Base-by-base conservation (phyloP, 345 rosid species). In the Corchorus olitorius region DNA sequence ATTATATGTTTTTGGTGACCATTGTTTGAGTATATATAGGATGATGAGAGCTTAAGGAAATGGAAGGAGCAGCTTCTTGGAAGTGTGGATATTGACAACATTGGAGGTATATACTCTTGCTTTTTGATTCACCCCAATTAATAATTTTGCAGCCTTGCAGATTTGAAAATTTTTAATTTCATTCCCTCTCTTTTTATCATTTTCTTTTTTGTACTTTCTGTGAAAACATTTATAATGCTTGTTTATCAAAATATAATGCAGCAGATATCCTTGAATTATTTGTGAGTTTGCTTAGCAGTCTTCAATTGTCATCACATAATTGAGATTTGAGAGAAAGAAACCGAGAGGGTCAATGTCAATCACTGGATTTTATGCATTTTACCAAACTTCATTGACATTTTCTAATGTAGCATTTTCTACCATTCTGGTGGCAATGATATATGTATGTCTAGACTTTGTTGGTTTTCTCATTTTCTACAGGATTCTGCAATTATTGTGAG, bases 11-110 rank as follows among this genome's bases (percentile, higher is more conserved):
- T 2, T 5, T 37, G 39, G 75, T 79, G 79, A 53, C 50, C 4
- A 66, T 64, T 39, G 33, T 3, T 22, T 19, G 41, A 20, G 54
- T 27, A 27, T 27, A 27, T 81, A 59, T 74, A 92, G 97, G 93
- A 92, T 85, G 97, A 92, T 79, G 97, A 92, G 83, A 90, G 94
- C 81, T 75, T 92, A 64, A 85, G 94, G 86, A 92, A 90, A 67
- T 92, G 97, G 97, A 92, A 92, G 80, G 90, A 92, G 79, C 92
- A 92, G 84, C 97, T 92, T 75, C 88, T 92, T 19, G 93, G 94
- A 68, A 82, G 86, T 81, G 93, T 92, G 60, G 93, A 92, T 79
- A 80, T 88, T 55, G 82, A 84, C 78, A 87, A 76, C 79, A 85
- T 92, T 84, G 97, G 93, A 88, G 97, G 94, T 27, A 27, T 27